These are phyloP conservation scores for Aspergillus terreus DNA, from an alignment of 2,329 filamentous ascomycete genomes.

Conservation along the genomic window DNA sequence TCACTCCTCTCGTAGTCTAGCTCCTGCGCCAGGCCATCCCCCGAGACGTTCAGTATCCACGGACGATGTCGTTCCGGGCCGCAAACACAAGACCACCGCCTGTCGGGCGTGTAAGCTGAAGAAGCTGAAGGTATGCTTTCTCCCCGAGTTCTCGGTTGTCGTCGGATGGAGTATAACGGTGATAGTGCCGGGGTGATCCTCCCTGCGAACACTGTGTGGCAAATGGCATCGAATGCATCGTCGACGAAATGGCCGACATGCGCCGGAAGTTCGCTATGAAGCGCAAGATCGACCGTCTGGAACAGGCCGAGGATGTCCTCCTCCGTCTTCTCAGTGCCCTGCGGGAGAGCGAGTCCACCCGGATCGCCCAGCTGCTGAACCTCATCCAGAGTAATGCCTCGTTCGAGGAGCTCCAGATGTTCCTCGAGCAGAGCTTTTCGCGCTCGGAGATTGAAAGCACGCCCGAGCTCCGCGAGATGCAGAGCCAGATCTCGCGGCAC, in stretches of 20 bases:
- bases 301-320: conserved; percentile 15
- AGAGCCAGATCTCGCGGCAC: conserved; percentile 8
- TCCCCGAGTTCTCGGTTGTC: background rate
- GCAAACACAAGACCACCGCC: conserved; percentile 23
- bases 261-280: conserved; percentile 25
- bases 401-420: conserved; percentile 18
- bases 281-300: conserved; percentile 19
- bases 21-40: conserved; percentile 11
- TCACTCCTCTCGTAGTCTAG: conserved; percentile 14
- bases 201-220: conserved; percentile 26
- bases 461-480: conserved; percentile 15
- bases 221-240: conserved; percentile 22
- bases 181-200: conserved; percentile 24
- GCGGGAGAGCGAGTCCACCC: conserved; percentile 15
- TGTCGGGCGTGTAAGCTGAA: conserved; percentile 20
- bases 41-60: conserved; percentile 4
- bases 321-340: conserved; percentile 17
- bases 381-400: conserved; percentile 24
- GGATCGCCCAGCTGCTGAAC: conserved; percentile 19
- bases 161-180: background rate
- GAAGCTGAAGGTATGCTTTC: conserved; percentile 18
- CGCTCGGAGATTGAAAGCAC: conserved; percentile 9
- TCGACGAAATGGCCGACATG: conserved; percentile 26
- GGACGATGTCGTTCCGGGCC: conserved; percentile 10
- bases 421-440: conserved; percentile 16